Conservation (phyloP, 495 filamentous ascomycete species). For the Neurospora pannonica region DNA sequence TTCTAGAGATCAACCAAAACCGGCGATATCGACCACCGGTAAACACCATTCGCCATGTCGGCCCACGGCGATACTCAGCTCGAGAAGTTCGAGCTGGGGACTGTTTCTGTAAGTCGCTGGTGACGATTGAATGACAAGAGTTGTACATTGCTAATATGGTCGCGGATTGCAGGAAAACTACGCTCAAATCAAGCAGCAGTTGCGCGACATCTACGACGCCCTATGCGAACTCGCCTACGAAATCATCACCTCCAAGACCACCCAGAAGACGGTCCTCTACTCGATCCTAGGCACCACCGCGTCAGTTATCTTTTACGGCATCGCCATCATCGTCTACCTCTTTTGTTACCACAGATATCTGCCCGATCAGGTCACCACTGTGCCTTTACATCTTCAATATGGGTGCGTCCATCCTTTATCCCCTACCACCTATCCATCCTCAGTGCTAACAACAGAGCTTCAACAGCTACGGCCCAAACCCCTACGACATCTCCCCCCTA, state of each 20-base stretch:
- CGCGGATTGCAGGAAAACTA: not conserved
- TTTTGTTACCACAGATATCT: constrained; percentile 78
- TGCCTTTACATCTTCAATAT: constrained; percentile 73
- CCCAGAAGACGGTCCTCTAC: constrained; percentile 62
- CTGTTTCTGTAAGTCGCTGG: not conserved
- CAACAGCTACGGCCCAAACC: constrained; percentile 34
- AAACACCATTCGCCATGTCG: not conserved
- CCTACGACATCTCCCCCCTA: constrained; percentile 43
- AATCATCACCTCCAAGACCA: constrained; percentile 50
- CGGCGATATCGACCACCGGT: not conserved
- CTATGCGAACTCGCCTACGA: not conserved
- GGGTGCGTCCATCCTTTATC: constrained; percentile 34
- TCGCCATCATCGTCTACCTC: constrained; percentile 59
- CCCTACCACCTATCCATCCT: not conserved
- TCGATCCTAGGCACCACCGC: constrained; percentile 54
- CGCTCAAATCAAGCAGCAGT: not conserved
- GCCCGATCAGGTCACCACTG: constrained; percentile 54
- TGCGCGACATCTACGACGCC: constrained; percentile 34
- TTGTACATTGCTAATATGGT: not conserved
- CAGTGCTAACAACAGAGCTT: too few species aligned
- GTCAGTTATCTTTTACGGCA: constrained; percentile 46
- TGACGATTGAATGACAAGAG: not conserved
- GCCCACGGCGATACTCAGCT: not conserved
- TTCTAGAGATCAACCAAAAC: not conserved
- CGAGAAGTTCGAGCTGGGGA: not conserved